Evolutionary conservation across 2,329 filamentous ascomycete species (phyloP), one percentile per base, ranked within the genome.

Genomic region (Fusarium humuli): DNA sequence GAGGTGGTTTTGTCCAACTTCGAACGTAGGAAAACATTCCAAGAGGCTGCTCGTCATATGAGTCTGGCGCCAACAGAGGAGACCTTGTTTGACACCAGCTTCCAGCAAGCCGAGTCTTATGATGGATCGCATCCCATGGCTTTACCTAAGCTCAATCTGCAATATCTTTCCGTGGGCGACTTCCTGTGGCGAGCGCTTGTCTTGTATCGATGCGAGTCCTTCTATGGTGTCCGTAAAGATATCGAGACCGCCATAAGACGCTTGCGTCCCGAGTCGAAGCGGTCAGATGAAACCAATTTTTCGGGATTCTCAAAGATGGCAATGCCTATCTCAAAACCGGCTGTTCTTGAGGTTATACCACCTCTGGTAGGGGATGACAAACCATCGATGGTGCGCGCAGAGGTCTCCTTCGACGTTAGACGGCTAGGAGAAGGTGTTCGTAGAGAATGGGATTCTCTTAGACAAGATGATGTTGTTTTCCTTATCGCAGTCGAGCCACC

Each of bases 161-260:
- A 99, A 77, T 99, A 99, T 79, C 85, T 99, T 16, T 97, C 94
- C 5, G 89, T 97, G 53, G 94, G 94, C 5, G 96, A 99, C 79
- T 99, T 99, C 74, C 82, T 99, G n/a, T 99, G 94, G 94, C 89
- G 97, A 67, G 94, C 95, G 0, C 91, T 98, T 75, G 86, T 97
- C 16, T 84, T 99, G 11, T 96, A 97, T 78, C 90, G 95, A 42
- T 92, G 91, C 62, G 96, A 99, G 79, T 88, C 95, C 0, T 98
- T 98, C 78, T 98, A 97, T 78, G 93, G 94, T 65, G 95, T 99
- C 64, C 90, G 94, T 47, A 95, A 94, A 76, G 94, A 99, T 77
- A 90, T 99, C 61, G 94, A 97, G 77, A 88, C 93, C 49, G 90
- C 92, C 9, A 78, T 98, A 53, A 92, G 92, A 76, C 90, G 94